A percentile compares a stretch with the other conserved stretches of the same genome.
These are phyloP conservation scores for Polychaeton citri DNA, from an alignment of 2,329 filamentous ascomycete species.

Conservation along the genomic window DNA sequence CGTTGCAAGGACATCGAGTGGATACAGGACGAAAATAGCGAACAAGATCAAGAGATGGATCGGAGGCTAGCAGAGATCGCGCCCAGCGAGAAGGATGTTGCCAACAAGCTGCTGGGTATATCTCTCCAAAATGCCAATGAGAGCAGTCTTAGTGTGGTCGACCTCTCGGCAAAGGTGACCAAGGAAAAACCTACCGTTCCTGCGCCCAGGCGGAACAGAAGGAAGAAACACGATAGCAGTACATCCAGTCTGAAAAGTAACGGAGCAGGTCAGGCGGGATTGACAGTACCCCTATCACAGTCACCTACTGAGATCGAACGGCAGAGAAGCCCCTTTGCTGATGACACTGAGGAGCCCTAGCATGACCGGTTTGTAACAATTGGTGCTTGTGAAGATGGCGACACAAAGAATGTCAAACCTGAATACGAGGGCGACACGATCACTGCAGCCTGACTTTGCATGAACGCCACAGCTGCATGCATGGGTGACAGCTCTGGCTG, in stretches of 20 bases:
- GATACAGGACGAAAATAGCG: slow-evolving; percentile 21
- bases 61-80: slow-evolving; percentile 14
- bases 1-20: slow-evolving; percentile 42
- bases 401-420: too few species aligned
- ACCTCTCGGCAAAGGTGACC: slow-evolving; percentile 55
- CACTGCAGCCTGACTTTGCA: too few species aligned
- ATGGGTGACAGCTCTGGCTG: too few species aligned
- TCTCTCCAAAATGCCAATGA: slow-evolving; percentile 54
- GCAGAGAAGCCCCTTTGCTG: slow-evolving; percentile 10
- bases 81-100: slow-evolving; percentile 18
- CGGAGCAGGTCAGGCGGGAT: slow-evolving; percentile 10
- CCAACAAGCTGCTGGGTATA: slow-evolving; percentile 53
- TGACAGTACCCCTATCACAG: slow-evolving; percentile 8
- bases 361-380: too few species aligned
- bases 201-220: slow-evolving; percentile 54
- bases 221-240: slow-evolving; percentile 5
- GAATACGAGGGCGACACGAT: too few species aligned
- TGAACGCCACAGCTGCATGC: too few species aligned
- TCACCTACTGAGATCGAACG: slow-evolving; percentile 4
- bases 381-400: too few species aligned
- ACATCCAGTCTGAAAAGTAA: slow-evolving; percentile 6
- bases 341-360: slow-evolving; percentile 5
- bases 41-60: slow-evolving; percentile 14
- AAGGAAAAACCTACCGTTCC: slow-evolving; percentile 73
- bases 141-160: slow-evolving; percentile 62